Evolutionary conservation across 768 basidiomycete genomes (phyloP).

Genomic region (Austroboletus festivus): DNA sequence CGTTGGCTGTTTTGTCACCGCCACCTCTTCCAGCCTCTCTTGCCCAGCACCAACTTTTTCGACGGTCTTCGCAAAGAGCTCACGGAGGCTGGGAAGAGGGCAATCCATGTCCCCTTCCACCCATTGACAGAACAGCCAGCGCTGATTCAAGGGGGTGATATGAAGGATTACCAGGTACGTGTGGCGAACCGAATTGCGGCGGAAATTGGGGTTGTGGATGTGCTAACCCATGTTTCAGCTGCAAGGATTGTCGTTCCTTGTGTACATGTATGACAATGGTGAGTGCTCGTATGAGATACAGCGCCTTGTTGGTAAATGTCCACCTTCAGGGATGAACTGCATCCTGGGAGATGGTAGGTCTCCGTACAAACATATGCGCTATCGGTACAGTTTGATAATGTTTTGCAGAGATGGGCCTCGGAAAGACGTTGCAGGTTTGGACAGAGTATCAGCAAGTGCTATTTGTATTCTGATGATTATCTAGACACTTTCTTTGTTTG

Average conservation of each 20-base stretch:
- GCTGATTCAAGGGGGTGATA: slow-evolving; percentile 50
- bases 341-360: slow-evolving; percentile 66
- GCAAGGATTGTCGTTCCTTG: slow-evolving; percentile 62
- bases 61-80: slow-evolving; percentile 33
- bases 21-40: slow-evolving; percentile 44
- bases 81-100: slow-evolving; percentile 26
- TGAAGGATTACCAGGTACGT: slow-evolving; percentile 70
- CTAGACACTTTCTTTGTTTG: slow-evolving; percentile 61
- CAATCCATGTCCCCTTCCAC: slow-evolving; percentile 35
- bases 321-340: slow-evolving; percentile 54
- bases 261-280: slow-evolving; percentile 68
- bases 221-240: slow-evolving; percentile 35
- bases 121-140: slow-evolving; percentile 45
- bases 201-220: neutral
- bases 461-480: slow-evolving; percentile 3
- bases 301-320: neutral
- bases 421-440: slow-evolving; percentile 58
- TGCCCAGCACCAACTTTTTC: slow-evolving; percentile 43
- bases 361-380: neutral
- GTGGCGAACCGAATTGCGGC: slow-evolving; percentile 5
- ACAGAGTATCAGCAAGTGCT: neutral
- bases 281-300: slow-evolving; percentile 2
- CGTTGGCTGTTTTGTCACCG: slow-evolving; percentile 46
- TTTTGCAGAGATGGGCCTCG: slow-evolving; percentile 55
- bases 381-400: neutral